phyloP scores from a whole-genome alignment of 805 yeast genomes.

The Phaffomyces opuntiae region DNA sequence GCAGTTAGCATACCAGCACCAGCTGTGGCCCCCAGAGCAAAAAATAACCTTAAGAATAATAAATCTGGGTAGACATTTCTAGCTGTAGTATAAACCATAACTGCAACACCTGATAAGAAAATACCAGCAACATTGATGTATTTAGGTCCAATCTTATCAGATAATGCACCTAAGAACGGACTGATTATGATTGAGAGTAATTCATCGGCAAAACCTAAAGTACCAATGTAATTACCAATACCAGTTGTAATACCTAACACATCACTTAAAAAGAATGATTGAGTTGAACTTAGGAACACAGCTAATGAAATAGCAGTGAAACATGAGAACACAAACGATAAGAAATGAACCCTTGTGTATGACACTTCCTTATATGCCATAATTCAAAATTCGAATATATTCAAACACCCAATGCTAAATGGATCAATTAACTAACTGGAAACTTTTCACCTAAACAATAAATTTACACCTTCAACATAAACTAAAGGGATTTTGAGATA shows the following conservation, averaged over 20 bases:
- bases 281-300: constrained; percentile 37
- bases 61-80: constrained; percentile 41
- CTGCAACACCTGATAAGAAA: constrained; percentile 36
- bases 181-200: constrained; percentile 43
- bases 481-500: neutral
- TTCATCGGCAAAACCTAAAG: constrained; percentile 53
- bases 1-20: constrained; percentile 56
- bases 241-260: constrained; percentile 25
- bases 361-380: neutral
- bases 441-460: too few species aligned
- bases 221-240: constrained; percentile 40
- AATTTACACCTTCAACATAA: neutral
- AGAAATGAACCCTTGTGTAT: constrained; percentile 26
- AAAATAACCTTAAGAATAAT: constrained; percentile 43
- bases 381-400: neutral
- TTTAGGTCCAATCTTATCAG: constrained; percentile 58
- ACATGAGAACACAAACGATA: constrained; percentile 31
- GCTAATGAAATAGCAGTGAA: constrained; percentile 34
- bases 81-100: constrained; percentile 44
- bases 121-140: constrained; percentile 44
- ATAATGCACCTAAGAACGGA: constrained; percentile 57
- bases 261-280: constrained; percentile 36
- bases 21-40: constrained; percentile 53
- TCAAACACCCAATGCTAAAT: neutral
- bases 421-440: too few species aligned